Base-by-base conservation (phyloP, 208 protist species). In the Leptomonas pyrrhocoris region DNA sequence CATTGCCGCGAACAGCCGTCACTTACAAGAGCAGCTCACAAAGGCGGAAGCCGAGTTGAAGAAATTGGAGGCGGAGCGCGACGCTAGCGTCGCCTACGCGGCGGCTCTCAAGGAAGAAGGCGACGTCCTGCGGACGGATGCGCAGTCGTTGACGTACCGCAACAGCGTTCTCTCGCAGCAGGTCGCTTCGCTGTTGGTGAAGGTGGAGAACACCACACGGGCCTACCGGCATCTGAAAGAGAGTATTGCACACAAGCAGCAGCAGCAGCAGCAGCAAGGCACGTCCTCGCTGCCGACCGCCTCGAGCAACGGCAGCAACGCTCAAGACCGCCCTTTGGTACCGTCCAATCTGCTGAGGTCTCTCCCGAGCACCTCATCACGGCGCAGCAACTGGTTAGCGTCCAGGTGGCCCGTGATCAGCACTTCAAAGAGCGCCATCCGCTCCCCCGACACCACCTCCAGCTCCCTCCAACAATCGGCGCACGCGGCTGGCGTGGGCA, bases 141-240 rank as follows among this genome's bases (percentile, higher is more conserved):
- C 83, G 55, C 79, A 90, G 74, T 68, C 82, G 16, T 53, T 94
- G 71, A 68, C 70, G 21, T 94, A 84, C 56, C 83, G 85, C n/a
- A 94, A 92, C 73, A 58, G 60, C 30, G 84, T 94, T 2, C 80
- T 94, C n/a, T 81, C 83, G 0, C 86, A 94, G 66, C 88, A 94
- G 43, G 73, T 94, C 25, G 71, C 79, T 27, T 94, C 88, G 8
- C 71, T 94, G 23, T 63, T 94, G 8, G 83, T 86, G 28, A 79
- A 81, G 53, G 67, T 85, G 3, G 81, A 94, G 64, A 23, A 42
- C 23, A 62, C 50, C 0, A 31, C 25, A 13, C 56, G 64, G 11
- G 64, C 56, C 15, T 56, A 56, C 64, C 63, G 64, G 5, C 63
- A 68, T 21, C 34, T 72, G 64, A 30, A 72, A 38, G 71, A n/a